Base-by-base conservation (phyloP, 805 yeast genomes). In the Hagleromyces aurorensis region DNA sequence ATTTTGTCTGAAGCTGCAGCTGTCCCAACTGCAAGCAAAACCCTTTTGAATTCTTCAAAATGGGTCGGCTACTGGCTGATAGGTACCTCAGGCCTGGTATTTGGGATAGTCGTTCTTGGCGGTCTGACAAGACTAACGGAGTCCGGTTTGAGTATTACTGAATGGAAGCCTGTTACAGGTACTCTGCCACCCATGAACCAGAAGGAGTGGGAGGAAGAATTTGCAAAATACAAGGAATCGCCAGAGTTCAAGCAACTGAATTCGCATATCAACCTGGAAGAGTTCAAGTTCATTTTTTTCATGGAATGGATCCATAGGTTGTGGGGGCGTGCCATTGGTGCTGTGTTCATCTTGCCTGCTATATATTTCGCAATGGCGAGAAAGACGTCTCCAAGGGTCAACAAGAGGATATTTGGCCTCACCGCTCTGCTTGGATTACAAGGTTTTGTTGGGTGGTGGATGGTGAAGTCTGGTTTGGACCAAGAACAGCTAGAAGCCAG, bases 401-500 rank as follows among this genome's bases (percentile, higher is more conserved):
- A 83, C 27, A 63, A 64, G 33, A 69, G 84, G 43, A 63, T 91
- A 10, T 57, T 82, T 13, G 83, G 83, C 2, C 70, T 91, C 25
- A 71, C 94, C 23, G 75, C 69, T 0, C 61, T 91, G 29, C 67
- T 91, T 34, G 99, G 95, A 7, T 62, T 91, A 27, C 98, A 91
- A 64, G 98, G 98, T 30, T 81, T 78, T 30, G 79, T 91, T 43
- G 98, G 98, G 18, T 91, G 98, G 98, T 91, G 99, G 99, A 91
- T 91, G 98, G 98, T 91, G 30, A 76, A 82, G 48, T 84, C 96
- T 7, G 98, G 98, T 17, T 67, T 91, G 33, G 94, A 86, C 52
- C 80, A 79, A 48, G 69, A 78, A 24, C 79, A 79, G 49, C 63
- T 91, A 27, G 70, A 69, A 13, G 86, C 79, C 41, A 71, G 95